Percentiles rank a stretch among this genome's conserved stretches.
Conservation (phyloP, 106 monocot genomes). For the Platanthera guangdongensis region DNA sequence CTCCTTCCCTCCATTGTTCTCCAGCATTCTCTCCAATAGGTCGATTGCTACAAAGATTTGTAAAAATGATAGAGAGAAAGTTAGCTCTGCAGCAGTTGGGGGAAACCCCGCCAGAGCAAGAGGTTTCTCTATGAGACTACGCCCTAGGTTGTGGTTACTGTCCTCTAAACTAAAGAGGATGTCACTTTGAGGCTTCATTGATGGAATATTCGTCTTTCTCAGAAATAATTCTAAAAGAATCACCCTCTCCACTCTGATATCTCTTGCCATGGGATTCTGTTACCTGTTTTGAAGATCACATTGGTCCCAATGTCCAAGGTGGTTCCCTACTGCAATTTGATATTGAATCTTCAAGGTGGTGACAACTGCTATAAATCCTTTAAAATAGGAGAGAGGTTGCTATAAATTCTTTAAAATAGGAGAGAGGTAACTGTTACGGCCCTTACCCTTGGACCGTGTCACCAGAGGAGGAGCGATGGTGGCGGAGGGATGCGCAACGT, state of each 20-base stretch:
- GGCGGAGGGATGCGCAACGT: too few relatives aligned
- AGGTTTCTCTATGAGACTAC: constrained; percentile 42
- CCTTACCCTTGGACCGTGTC: too few relatives aligned
- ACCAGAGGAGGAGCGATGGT: too few relatives aligned
- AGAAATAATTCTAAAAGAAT: constrained; percentile 35
- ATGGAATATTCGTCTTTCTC: constrained; percentile 7
- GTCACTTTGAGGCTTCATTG: constrained; percentile 17
- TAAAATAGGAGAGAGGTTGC: too few relatives aligned
- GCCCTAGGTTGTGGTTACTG: constrained; percentile 46
- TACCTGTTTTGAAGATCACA: constrained; percentile 42
- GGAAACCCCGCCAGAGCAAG: constrained; percentile 15
- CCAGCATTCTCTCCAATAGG: not conserved
- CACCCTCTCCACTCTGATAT: constrained; percentile 20
- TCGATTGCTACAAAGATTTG: constrained; percentile 14
- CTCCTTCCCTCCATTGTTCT: constrained; percentile 13
- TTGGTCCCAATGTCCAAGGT: constrained; percentile 39
- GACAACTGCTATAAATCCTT: too few relatives aligned
- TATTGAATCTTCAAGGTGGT: constrained; percentile 49
- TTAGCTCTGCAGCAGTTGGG: constrained; percentile 6
- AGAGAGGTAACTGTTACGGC: too few relatives aligned
- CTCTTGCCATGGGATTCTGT: constrained; percentile 39
- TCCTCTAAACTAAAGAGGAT: constrained; percentile 19
- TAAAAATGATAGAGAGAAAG: constrained; percentile 18
- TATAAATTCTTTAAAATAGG: too few relatives aligned
- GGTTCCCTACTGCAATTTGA: constrained; percentile 72